These are phyloP conservation scores for Thermothielavioides terrestris DNA, from an alignment of 495 filamentous ascomycete genomes.

Conservation along the genomic window DNA sequence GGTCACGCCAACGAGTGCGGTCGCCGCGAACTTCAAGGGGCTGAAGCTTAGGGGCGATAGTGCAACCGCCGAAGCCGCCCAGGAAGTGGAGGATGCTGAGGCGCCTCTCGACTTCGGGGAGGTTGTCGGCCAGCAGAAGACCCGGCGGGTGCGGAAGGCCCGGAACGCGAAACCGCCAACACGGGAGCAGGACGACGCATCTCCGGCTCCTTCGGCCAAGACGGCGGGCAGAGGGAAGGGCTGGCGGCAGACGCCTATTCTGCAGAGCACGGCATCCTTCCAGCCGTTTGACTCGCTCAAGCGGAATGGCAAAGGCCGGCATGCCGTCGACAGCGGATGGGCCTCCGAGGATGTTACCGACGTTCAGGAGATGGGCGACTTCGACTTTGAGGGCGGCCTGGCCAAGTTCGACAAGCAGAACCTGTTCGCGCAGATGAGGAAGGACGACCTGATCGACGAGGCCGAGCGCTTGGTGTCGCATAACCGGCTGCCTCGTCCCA, in stretches of 20 bases:
- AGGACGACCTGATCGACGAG: conserved; percentile 80
- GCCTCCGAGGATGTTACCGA: conserved; percentile 94
- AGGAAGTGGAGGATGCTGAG: conserved; percentile 15
- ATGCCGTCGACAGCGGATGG: conserved; percentile 74
- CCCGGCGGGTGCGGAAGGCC: conserved; percentile 16
- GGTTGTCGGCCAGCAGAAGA: conserved; percentile 15
- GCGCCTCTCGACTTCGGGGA: conserved; percentile 12
- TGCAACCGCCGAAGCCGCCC: conserved; percentile 10
- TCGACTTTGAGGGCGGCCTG: conserved; percentile 80
- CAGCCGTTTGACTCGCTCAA: conserved; percentile 50
- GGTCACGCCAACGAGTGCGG: conserved; percentile 7
- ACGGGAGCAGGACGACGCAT: conserved; percentile 18
- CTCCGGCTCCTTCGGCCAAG: conserved; percentile 13
- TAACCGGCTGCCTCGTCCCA: conserved; percentile 62
- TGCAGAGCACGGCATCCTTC: conserved; percentile 51
- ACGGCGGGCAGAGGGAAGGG: conserved; percentile 48
- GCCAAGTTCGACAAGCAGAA: conserved; percentile 89
- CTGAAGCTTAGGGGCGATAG: conserved; percentile 11
- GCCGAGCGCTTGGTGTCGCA: conserved; percentile 81
- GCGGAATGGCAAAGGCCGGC: conserved; percentile 39
- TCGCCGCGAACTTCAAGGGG: conserved; percentile 8
- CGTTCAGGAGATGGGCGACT: conserved; percentile 90
- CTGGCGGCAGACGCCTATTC: conserved; percentile 76
- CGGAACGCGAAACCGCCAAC: conserved; percentile 5
- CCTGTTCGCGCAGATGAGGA: conserved; percentile 78